Evolutionary conservation across 2,329 filamentous ascomycete genomes (phyloP), one percentile per base, ranked within the genome.

Genomic region (Xylaria sp.): DNA sequence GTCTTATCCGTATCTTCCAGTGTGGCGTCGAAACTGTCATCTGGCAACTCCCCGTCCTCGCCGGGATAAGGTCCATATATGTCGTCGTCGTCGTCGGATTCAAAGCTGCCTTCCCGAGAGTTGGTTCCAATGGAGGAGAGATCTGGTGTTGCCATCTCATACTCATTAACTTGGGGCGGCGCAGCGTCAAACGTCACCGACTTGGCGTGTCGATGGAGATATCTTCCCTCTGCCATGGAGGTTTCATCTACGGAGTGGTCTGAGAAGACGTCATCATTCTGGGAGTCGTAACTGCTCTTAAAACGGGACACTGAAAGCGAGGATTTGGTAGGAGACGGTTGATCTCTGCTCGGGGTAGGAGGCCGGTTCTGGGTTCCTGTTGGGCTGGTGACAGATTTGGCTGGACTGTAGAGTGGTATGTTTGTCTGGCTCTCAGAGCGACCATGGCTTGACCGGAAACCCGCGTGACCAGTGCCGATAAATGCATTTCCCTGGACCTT

Each of bases 1-100:
- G 96, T 98, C 84, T 98, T 98, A 77, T 97, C 93, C 5, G 93
- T 95, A 77, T 98, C 95, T 81, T 98, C 95, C 1, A 98, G 86
- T 6, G 94, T 97, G 16, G 93, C 95, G 80, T 98, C 95, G 74
- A 98, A 98, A 82, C 95, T 98, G 77, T 98, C 95, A 50, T 95
- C 93, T 51, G 87, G 86, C 63, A 88, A 86, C 32, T 88, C 82
- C 5, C 86, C 87, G 29, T 87, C 89, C 51, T 87, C 87, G 9
- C 86, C 79, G 47, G 80, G 78, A 69, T 83, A 86, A 66, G 83
- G 82, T 23, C 84, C 82, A 51, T 85, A 92, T 53, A 90, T 85
- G 29, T 91, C 88, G 48, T 94, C 91, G 29, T 92, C 90, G 13
- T 93, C 91, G 37, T 92, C 89, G 0, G 93, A 95, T 70, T 98